These are phyloP conservation scores for Nymphaea thermarum DNA, from an alignment of 164 flowering plant genomes.

Conservation along the genomic window DNA sequence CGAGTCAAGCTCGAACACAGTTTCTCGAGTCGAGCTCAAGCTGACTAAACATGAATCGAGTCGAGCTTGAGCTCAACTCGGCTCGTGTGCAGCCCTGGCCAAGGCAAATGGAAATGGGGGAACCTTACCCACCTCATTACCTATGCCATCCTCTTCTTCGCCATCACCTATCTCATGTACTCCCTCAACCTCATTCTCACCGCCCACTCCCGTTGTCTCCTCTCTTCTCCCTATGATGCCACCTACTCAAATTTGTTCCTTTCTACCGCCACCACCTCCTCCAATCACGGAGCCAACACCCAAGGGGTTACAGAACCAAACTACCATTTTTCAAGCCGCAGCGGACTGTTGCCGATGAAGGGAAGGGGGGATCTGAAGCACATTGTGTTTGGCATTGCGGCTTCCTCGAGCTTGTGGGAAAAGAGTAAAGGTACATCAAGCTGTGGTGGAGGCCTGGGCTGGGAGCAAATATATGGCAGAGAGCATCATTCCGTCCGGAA, in stretches of 20 bases:
- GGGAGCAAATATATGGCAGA: too few relatives aligned
- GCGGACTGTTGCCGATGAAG: background rate
- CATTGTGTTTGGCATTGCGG: slow-evolving; percentile 56
- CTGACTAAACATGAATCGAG: too few relatives aligned
- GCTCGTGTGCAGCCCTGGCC: too few relatives aligned
- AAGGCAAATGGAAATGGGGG: too few relatives aligned
- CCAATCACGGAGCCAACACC: too few relatives aligned
- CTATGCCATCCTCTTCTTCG: slow-evolving; percentile 47
- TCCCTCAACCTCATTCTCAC: slow-evolving; percentile 48
- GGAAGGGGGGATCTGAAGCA: slow-evolving; percentile 26
- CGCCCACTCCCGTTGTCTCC: slow-evolving; percentile 1
- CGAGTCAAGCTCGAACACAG: too few relatives aligned
- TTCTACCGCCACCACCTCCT: too few relatives aligned
- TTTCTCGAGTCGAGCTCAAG: too few relatives aligned
- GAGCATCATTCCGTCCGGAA: too few relatives aligned
- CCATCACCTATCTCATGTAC: slow-evolving; percentile 61
- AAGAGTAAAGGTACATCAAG: slow-evolving; percentile 45
- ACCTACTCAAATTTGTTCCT: too few relatives aligned
- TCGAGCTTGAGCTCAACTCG: too few relatives aligned
- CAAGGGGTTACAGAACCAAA: too few relatives aligned
- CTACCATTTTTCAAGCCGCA: background rate
- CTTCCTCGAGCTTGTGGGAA: slow-evolving; percentile 42
- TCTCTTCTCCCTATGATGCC: background rate
- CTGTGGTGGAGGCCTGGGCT: slow-evolving; percentile 37
- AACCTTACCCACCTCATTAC: slow-evolving; percentile 39